Evolutionary conservation across 257 asterid species (phyloP).

Genomic region (Penstemon barbatus): DNA sequence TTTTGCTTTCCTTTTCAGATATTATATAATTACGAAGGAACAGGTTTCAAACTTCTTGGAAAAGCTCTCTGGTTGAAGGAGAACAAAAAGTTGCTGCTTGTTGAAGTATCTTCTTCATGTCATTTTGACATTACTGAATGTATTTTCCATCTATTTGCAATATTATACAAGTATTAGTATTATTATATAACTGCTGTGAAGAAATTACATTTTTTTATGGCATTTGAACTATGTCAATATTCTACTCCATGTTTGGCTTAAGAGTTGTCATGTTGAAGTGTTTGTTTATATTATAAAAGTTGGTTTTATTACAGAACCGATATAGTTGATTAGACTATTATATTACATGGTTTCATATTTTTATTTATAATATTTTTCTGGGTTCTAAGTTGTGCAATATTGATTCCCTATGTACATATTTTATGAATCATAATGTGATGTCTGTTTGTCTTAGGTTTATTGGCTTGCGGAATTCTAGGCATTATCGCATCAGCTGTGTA

Average conservation of each 20-base stretch:
- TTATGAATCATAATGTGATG: neutral
- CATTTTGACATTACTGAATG: constrained; percentile 80
- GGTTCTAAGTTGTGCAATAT: constrained; percentile 16
- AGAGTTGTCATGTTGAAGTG: neutral
- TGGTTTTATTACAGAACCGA: neutral
- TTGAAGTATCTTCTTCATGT: constrained; percentile 60
- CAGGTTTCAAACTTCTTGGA: constrained; percentile 37
- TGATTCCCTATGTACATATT: constrained; percentile 9
- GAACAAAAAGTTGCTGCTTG: constrained; percentile 48
- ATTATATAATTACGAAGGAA: constrained; percentile 28
- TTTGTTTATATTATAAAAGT: neutral
- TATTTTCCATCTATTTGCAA: constrained; percentile 42
- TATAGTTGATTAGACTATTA: constrained; percentile 4
- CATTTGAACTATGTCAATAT: neutral
- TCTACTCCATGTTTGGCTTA: constrained; percentile 6
- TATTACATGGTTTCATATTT: constrained; percentile 1
- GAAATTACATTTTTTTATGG: constrained; percentile 20
- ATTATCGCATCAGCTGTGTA: neutral
- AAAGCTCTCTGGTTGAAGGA: constrained; percentile 39
- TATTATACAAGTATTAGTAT: constrained; percentile 19
- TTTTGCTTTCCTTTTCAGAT: constrained; percentile 26
- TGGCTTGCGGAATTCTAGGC: neutral
- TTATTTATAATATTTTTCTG: neutral
- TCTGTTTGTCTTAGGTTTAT: neutral
- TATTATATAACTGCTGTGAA: constrained; percentile 19